These are phyloP conservation scores for Melanopsichium pennsylvanicum DNA, from an alignment of 1,284 basidiomycete genomes.

Conservation along the genomic window DNA sequence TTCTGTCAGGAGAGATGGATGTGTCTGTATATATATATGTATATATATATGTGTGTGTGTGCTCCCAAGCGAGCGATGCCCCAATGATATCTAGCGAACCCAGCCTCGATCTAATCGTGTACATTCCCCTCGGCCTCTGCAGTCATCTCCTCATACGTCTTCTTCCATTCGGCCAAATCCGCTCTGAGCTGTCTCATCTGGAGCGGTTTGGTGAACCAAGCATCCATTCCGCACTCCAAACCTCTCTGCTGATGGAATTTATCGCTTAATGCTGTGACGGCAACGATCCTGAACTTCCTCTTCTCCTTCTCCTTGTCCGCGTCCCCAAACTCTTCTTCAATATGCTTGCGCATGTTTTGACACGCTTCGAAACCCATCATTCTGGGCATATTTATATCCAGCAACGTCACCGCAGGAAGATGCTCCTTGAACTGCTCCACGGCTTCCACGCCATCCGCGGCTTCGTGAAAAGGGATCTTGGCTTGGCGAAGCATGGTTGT, in stretches of 20 bases:
- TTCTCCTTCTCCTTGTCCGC: not conserved
- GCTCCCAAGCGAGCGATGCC: no score
- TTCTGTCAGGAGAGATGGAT: no score
- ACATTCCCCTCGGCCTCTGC: not conserved
- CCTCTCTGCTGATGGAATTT: slow-evolving; percentile 34
- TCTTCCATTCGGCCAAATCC: slow-evolving; percentile 35
- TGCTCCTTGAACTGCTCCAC: slow-evolving; percentile 46
- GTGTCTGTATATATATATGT: no score
- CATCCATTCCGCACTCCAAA: slow-evolving; percentile 48
- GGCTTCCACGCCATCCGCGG: slow-evolving; percentile 46
- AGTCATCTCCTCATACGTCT: slow-evolving; percentile 19
- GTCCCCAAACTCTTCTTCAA: not conserved
- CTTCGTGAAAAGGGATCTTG: slow-evolving; percentile 40
- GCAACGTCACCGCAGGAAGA: slow-evolving; percentile 41
- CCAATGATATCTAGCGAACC: no score
- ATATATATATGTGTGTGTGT: no score
- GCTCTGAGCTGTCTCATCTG: slow-evolving; percentile 29
- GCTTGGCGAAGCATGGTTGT: slow-evolving; percentile 38
- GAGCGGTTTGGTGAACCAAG: slow-evolving; percentile 46
- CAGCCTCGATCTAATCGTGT: not conserved
- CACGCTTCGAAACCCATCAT: slow-evolving; percentile 57
- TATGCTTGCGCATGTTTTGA: slow-evolving; percentile 35
- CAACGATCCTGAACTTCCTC: slow-evolving; percentile 38
- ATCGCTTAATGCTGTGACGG: slow-evolving; percentile 46
- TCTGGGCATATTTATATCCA: slow-evolving; percentile 58